These are phyloP conservation scores for Exophiala spinifera DNA, from an alignment of 2,329 filamentous ascomycete genomes.

Conservation along the genomic window DNA sequence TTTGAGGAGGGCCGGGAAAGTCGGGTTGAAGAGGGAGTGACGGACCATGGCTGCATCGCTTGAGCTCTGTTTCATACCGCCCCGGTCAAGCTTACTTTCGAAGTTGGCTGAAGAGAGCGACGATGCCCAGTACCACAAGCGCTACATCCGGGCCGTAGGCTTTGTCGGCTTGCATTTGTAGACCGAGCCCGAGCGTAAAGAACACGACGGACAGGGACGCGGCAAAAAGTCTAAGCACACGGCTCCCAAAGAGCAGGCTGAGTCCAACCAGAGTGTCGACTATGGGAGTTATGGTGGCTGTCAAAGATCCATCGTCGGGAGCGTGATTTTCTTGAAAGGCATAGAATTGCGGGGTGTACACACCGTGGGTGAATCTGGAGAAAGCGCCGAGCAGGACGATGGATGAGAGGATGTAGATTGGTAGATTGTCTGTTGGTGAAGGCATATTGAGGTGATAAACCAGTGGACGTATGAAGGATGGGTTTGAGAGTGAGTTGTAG, in stretches of 20 bases:
- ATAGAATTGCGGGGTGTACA: slow-evolving; percentile 17
- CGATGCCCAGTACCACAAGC: slow-evolving; percentile 5
- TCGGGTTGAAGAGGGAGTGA: slow-evolving; percentile 47
- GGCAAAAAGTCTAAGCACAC: slow-evolving; percentile 2
- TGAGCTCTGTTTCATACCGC: no score
- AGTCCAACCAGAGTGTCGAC: slow-evolving; percentile 7
- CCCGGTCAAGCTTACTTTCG: neutral
- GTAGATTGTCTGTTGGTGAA: slow-evolving; percentile 1
- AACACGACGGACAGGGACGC: neutral
- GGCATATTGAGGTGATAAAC: neutral
- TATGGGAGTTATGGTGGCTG: slow-evolving; percentile 5
- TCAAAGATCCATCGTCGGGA: slow-evolving; percentile 11
- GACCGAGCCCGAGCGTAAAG: slow-evolving; percentile 1
- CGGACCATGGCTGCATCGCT: neutral
- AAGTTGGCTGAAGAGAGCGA: neutral
- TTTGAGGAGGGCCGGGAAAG: slow-evolving; percentile 46
- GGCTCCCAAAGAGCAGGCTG: slow-evolving; percentile 6
- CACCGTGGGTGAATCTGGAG: slow-evolving; percentile 19
- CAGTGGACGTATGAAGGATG: no score
- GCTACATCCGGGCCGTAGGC: slow-evolving; percentile 5
- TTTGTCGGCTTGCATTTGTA: slow-evolving; percentile 10
- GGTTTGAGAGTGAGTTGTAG: no score
- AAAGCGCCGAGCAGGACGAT: slow-evolving; percentile 17
- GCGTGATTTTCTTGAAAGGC: slow-evolving; percentile 19
- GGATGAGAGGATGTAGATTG: slow-evolving; percentile 13